Evolutionary conservation across 805 yeast genomes (phyloP).

Genomic region (Lachancea mirantina): DNA sequence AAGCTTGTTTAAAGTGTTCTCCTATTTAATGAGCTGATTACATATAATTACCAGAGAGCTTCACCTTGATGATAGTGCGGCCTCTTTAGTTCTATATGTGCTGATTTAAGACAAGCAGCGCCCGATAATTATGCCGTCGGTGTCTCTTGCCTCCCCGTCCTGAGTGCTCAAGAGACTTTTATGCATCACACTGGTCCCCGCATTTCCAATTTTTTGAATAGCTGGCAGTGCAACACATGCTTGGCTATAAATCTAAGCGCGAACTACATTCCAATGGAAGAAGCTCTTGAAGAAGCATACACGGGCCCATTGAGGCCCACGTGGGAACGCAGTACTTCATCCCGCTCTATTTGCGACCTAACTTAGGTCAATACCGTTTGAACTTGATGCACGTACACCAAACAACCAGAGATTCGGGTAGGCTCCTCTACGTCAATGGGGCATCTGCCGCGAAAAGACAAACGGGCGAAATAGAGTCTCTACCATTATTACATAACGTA

Average conservation of each 20-base stretch:
- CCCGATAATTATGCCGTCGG: slow-evolving; percentile 50
- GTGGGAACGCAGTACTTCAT: slow-evolving; percentile 3
- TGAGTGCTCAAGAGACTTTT: slow-evolving; percentile 50
- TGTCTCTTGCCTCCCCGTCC: slow-evolving; percentile 53
- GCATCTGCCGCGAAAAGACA: slow-evolving; percentile 57
- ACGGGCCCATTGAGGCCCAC: slow-evolving; percentile 5
- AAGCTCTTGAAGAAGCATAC: slow-evolving; percentile 7
- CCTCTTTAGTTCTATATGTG: slow-evolving; percentile 49
- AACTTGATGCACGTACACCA: slow-evolving; percentile 38
- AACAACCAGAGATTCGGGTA: slow-evolving; percentile 41
- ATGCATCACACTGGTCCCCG: slow-evolving; percentile 47
- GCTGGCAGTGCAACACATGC: slow-evolving; percentile 60
- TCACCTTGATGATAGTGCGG: slow-evolving; percentile 44
- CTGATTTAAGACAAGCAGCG: slow-evolving; percentile 45
- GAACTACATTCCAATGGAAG: slow-evolving; percentile 20
- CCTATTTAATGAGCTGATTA: slow-evolving; percentile 19
- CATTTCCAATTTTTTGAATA: slow-evolving; percentile 48
- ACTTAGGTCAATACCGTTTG: background rate
- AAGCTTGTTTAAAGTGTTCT: background rate
- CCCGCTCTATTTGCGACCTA: background rate
- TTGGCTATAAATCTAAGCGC: slow-evolving; percentile 44
- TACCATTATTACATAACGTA: slow-evolving; percentile 35
- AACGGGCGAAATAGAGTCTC: slow-evolving; percentile 59
- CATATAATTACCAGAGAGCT: slow-evolving; percentile 25
- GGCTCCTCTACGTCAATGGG: slow-evolving; percentile 51